These are phyloP conservation scores for Monosporascus sp. DNA, from an alignment of 2,329 filamentous ascomycete species.

Conservation along the genomic window DNA sequence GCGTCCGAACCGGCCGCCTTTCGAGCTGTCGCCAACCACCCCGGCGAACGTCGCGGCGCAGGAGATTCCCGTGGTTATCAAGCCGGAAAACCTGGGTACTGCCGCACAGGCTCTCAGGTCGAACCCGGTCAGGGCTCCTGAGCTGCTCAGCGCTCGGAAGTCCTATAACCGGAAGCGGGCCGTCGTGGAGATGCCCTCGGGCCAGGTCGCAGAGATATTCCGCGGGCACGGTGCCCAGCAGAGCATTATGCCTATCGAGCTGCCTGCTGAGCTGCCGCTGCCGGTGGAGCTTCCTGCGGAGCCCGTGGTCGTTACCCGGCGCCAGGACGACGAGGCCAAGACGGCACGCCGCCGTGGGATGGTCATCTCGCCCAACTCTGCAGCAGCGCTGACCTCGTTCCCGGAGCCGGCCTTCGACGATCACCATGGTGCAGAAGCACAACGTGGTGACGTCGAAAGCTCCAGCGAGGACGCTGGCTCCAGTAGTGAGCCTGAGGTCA, in stretches of 20 bases:
- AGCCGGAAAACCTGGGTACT: slow-evolving; percentile 8
- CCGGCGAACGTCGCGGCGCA: slow-evolving; percentile 2
- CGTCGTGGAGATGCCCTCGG: not conserved
- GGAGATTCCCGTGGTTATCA: not conserved
- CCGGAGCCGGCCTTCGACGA: not conserved
- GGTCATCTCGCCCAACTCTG: not conserved
- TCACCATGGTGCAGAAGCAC: not conserved
- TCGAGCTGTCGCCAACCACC: not conserved
- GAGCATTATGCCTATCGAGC: not conserved
- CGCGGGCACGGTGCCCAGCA: not conserved
- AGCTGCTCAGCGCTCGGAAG: not conserved
- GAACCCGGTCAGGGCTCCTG: slow-evolving; percentile 6
- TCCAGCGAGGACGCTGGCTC: no score
- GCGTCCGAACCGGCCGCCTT: not conserved
- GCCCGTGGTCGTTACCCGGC: not conserved
- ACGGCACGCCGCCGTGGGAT: not conserved
- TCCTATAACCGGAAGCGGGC: not conserved
- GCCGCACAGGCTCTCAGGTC: slow-evolving; percentile 17
- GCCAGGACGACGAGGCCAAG: not conserved
- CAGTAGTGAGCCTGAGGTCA: no score
- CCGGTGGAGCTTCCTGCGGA: not conserved
- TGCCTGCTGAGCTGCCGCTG: not conserved
- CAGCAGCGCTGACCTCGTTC: not conserved
- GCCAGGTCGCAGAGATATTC: not conserved
- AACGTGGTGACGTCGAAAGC: no score